Percentiles rank a stretch among this genome's conserved stretches.
Evolutionary conservation across 257 asterid genomes (phyloP).

Genomic region (Ballota nigra): DNA sequence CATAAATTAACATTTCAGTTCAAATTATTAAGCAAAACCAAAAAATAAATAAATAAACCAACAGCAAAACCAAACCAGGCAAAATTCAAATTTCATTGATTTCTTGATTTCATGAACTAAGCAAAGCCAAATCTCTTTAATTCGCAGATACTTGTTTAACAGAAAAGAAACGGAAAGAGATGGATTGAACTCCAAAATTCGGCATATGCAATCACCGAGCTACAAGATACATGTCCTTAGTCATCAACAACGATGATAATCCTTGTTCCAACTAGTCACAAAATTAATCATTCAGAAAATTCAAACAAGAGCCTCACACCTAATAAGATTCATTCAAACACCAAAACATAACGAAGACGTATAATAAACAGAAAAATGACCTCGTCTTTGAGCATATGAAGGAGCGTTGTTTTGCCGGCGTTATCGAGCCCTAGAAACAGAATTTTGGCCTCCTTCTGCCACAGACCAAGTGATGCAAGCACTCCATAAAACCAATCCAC

Average conservation of each 20-base stretch:
- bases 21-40: neutral
- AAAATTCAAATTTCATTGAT: neutral
- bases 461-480: conserved; percentile 73
- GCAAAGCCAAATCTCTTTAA: no score
- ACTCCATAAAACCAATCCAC: conserved; percentile 86
- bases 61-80: no score
- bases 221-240: no score
- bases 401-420: conserved; percentile 87
- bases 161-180: no score
- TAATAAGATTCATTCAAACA: neutral
- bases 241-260: no score
- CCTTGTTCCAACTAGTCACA: neutral
- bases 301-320: neutral
- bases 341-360: neutral
- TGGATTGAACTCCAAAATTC: neutral
- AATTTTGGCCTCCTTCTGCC: conserved; percentile 93
- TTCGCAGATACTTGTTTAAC: no score
- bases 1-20: neutral
- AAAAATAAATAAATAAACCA: no score
- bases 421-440: conserved; percentile 81
- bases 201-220: neutral
- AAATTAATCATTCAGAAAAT: neutral
- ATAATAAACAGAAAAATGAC: conserved; percentile 17
- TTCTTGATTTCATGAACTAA: no score
- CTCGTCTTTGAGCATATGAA: conserved; percentile 90